Conservation (phyloP, 2,329 filamentous ascomycete species). For the Fusarium siculi region DNA sequence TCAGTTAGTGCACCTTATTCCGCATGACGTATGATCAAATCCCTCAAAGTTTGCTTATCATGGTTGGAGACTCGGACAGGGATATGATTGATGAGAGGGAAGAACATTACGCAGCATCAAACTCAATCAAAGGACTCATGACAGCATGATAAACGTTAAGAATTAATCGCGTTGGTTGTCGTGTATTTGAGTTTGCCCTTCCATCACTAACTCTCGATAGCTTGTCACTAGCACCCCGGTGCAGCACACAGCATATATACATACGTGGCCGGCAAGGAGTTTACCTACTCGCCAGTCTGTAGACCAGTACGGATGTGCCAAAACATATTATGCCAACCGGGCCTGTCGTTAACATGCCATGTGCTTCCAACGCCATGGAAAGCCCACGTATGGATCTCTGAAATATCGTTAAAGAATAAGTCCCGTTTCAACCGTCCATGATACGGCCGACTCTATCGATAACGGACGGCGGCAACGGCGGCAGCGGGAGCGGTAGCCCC, state of each 20-base stretch:
- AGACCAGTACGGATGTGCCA: not conserved
- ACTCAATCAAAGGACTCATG: not conserved
- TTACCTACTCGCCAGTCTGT: not conserved
- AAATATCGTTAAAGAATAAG: not conserved
- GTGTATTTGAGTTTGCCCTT: constrained; percentile 16
- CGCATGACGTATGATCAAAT: not conserved
- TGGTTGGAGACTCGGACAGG: no score
- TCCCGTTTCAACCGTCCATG: not conserved
- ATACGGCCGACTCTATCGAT: constrained; percentile 6
- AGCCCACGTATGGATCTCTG: not conserved
- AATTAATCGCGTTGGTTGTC: not conserved
- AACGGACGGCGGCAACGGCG: not conserved
- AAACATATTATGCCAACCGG: not conserved
- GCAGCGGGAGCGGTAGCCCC: constrained; percentile 17
- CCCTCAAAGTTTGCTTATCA: not conserved
- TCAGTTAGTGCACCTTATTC: not conserved
- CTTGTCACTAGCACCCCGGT: constrained; percentile 1
- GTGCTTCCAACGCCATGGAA: not conserved
- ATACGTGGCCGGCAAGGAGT: not conserved
- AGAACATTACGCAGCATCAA: not conserved
- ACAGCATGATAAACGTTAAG: not conserved
- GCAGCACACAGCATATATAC: not conserved
- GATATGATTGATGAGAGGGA: not conserved
- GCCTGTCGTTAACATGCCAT: not conserved
- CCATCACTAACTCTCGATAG: constrained; percentile 4